Evolutionary conservation across 1,284 basidiomycete species (phyloP).

Genomic region (Rhodotorula sp.): DNA sequence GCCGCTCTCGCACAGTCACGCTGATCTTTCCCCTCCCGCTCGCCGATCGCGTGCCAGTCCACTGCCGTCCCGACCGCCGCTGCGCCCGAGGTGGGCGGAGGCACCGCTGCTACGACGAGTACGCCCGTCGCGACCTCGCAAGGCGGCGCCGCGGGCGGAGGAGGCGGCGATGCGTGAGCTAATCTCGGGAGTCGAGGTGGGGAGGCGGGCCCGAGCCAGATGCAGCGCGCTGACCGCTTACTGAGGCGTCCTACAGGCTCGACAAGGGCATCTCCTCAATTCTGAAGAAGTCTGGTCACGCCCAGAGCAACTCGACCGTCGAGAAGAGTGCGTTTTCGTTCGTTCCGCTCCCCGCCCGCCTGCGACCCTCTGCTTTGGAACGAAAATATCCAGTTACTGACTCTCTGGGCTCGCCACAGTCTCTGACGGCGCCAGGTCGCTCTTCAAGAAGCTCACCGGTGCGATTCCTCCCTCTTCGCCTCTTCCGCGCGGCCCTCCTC

Average conservation of each 20-base stretch:
- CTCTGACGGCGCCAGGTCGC: conserved; percentile 52
- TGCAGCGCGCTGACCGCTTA: background rate
- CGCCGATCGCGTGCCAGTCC: too few species aligned
- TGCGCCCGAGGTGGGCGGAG: background rate
- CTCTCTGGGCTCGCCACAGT: conserved; percentile 19
- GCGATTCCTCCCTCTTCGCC: background rate
- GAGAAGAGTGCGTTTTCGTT: conserved; percentile 48
- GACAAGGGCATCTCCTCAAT: conserved; percentile 51
- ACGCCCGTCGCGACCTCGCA: background rate
- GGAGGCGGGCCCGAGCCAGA: background rate
- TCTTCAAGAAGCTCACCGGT: conserved; percentile 51
- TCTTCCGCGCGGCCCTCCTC: background rate
- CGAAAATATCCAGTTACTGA: background rate
- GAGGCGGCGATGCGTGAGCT: conserved; percentile 10
- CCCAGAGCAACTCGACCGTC: conserved; percentile 48
- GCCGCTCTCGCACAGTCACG: too few species aligned
- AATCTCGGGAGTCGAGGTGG: background rate
- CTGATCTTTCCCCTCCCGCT: too few species aligned
- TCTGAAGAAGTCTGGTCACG: conserved; percentile 49
- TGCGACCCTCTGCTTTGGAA: background rate
- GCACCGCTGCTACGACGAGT: background rate
- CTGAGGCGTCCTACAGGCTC: conserved; percentile 30
- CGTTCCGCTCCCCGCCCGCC: background rate
- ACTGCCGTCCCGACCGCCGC: background rate
- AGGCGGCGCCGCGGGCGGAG: background rate